Percentiles rank a stretch among this genome's conserved stretches.
Evolutionary conservation across 1,284 basidiomycete genomes (phyloP).

Genomic region (Irpex sp.): DNA sequence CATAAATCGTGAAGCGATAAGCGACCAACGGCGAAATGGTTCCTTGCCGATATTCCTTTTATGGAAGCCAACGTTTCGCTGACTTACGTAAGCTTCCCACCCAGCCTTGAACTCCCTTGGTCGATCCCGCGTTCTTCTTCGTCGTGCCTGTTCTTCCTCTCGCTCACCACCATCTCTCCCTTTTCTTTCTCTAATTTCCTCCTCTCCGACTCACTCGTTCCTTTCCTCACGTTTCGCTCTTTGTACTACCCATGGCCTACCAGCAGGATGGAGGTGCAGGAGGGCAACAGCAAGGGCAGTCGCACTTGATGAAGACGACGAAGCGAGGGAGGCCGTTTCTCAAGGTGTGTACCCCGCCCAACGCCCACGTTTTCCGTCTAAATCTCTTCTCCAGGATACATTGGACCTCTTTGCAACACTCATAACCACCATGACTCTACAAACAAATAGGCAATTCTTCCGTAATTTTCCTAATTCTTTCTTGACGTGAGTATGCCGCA

Average conservation of each 20-base stretch:
- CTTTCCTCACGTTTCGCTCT: neutral
- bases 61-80: neutral
- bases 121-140: slow-evolving; percentile 20
- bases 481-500: slow-evolving; percentile 70
- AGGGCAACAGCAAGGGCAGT: slow-evolving; percentile 36
- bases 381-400: slow-evolving; percentile 68
- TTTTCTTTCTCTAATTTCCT: slow-evolving; percentile 1
- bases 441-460: slow-evolving; percentile 94
- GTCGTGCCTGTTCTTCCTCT: slow-evolving; percentile 24
- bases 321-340: slow-evolving; percentile 92
- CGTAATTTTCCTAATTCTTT: slow-evolving; percentile 94
- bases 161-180: slow-evolving; percentile 9
- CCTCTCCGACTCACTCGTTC: slow-evolving; percentile 5
- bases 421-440: slow-evolving; percentile 89
- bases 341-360: slow-evolving; percentile 53
- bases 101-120: slow-evolving; percentile 15
- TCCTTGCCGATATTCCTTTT: neutral
- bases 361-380: slow-evolving; percentile 10
- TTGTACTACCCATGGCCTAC: neutral
- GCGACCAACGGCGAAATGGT: neutral
- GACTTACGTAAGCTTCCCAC: slow-evolving; percentile 8
- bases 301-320: slow-evolving; percentile 97
- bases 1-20: slow-evolving; percentile 8
- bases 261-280: neutral
- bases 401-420: slow-evolving; percentile 98